These are phyloP conservation scores for Singerocomus inundabilis DNA, from an alignment of 1,284 basidiomycete genomes.

Conservation along the genomic window DNA sequence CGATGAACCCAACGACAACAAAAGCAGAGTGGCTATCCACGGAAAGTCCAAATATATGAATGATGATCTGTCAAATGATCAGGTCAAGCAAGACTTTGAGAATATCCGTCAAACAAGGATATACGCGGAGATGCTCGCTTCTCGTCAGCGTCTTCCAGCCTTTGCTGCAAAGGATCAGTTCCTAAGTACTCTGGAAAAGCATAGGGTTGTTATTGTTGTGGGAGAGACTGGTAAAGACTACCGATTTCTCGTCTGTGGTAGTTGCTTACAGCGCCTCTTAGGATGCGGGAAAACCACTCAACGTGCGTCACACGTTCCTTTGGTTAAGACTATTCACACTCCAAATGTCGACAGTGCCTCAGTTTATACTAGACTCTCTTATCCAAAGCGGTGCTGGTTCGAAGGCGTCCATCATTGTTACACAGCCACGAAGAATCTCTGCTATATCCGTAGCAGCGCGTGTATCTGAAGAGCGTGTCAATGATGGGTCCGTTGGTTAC, in stretches of 20 bases:
- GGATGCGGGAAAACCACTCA: conserved; percentile 92
- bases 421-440: conserved; percentile 88
- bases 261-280: conserved; percentile 26
- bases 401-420: conserved; percentile 78
- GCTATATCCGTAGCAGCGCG: conserved; percentile 89
- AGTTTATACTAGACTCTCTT: conserved; percentile 85
- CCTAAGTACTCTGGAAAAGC: conserved; percentile 53
- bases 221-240: conserved; percentile 68
- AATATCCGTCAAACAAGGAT: conserved; percentile 43
- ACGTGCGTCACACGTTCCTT: conserved; percentile 38
- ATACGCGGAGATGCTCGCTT: conserved; percentile 59
- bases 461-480: conserved; percentile 82
- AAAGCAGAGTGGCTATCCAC: neutral
- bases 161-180: conserved; percentile 70
- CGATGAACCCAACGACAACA: conserved; percentile 1
- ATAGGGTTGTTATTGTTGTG: conserved; percentile 78
- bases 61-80: conserved; percentile 49
- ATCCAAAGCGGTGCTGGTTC: conserved; percentile 66
- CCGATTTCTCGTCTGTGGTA: neutral
- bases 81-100: conserved; percentile 59
- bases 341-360: conserved; percentile 58
- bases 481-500: conserved; percentile 87
- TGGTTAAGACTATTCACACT: neutral
- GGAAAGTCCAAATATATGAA: conserved; percentile 18
- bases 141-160: conserved; percentile 71